phyloP scores from a whole-genome alignment of 805 yeast genomes.

The Saturnispora hagleri region DNA sequence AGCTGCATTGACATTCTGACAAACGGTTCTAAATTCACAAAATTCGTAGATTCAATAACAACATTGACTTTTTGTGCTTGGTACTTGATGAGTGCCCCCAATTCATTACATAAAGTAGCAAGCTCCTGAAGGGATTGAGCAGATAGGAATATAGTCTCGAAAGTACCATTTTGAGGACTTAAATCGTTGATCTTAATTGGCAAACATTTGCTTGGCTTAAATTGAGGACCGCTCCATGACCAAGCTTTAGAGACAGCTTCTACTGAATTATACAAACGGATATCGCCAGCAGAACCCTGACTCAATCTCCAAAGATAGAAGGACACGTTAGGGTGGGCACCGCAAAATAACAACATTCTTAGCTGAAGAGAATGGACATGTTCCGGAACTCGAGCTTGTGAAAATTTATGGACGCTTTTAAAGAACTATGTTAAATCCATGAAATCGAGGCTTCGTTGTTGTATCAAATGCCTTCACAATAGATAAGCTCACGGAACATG shows the following conservation, averaged over 20 bases:
- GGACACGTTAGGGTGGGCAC: conserved; percentile 47
- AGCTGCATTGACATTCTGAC: conserved; percentile 32
- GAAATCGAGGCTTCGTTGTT: neutral
- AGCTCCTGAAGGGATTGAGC: conserved; percentile 45
- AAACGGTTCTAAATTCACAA: conserved; percentile 64
- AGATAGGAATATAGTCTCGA: conserved; percentile 39
- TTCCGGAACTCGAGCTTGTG: neutral
- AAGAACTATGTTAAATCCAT: neutral
- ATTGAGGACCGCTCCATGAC: neutral
- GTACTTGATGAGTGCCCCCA: conserved; percentile 29
- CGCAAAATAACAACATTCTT: conserved; percentile 19
- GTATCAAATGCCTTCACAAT: neutral
- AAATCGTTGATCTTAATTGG: neutral
- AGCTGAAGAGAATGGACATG: neutral
- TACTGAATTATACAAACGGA: conserved; percentile 35
- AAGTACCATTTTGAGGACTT: neutral
- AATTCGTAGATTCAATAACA: conserved; percentile 62
- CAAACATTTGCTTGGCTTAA: conserved; percentile 2
- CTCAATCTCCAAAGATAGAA: conserved; percentile 46
- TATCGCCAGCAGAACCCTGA: conserved; percentile 35
- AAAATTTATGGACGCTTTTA: neutral
- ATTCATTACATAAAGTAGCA: conserved; percentile 31
- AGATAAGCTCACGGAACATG: neutral
- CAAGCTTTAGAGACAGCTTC: conserved; percentile 13
- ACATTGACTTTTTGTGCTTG: conserved; percentile 30